Base-by-base conservation (phyloP, 1,284 basidiomycete genomes). In the Cutaneotrichosporon arboriforme region DNA sequence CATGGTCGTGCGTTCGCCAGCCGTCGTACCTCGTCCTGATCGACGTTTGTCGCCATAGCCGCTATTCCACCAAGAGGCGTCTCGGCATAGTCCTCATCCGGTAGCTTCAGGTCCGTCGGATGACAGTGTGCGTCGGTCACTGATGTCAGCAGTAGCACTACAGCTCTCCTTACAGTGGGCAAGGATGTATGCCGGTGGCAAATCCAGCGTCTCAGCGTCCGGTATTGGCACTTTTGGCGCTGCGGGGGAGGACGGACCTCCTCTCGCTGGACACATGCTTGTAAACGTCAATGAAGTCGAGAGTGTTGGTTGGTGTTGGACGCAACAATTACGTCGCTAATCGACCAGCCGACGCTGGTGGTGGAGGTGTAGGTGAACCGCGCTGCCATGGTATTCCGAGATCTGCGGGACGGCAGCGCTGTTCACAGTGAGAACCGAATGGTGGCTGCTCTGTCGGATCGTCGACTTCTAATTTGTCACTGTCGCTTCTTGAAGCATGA, bases 41-140 rank as follows among this genome's bases (percentile, higher is more conserved):
- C 68, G 7, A 64, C 64, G 14, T 59, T 48, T 1, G 71, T 72
- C 0, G 71, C 69, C 74, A 76, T 76, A 3, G 67, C 63, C 0
- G 67, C 66, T 2, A 76, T 45, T 0, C 67, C 68, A 39, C 74
- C 72, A 0, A 76, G 62, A 13, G 52, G 46, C 3, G 69, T 63
- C 3, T 40, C 41, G 20, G 64, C 62, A 36, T 69, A 68, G 17
- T 59, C 61, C 1, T 39, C 46, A 0, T 42, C 22, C 0, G 46
- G 15, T 0, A 59, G 43, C 0, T 35, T 4, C 13, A 67, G 63
- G 54, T 77, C 76, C 3, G 70, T 71, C 3, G 76, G 74, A 54
- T 77, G 76, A 61, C 75, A 77, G 44, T 77, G 76, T 0, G 72
- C 74, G 54, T 77, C 76, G 13, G 66, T 69, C 21, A 77, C 73